Evolutionary conservation across 208 protist genomes (phyloP), one percentile per base, ranked within the genome.

Genomic region (Spongospora subterranea): DNA sequence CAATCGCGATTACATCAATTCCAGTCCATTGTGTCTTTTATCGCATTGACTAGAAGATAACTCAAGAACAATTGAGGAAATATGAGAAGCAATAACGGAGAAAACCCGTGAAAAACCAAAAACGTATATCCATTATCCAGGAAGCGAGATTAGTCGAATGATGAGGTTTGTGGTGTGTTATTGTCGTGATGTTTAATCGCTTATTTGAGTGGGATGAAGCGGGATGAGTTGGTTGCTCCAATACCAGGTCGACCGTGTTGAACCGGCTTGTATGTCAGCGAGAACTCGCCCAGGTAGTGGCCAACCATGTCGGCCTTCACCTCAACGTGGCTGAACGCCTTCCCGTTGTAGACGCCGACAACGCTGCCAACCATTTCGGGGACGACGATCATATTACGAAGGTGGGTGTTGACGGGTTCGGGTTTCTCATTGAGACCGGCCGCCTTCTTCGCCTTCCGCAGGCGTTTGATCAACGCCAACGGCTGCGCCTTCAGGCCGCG

Each of bases 241-340:
- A 99, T 97, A 99, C 99, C 99, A 92, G 98, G 98, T 92, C 98
- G 97, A 93, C 98, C 98, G 96, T 99, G 99, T 45, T 95, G 95
- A 91, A 99, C 98, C 64, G 98, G 97, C 95, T 98, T 99, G 97
- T 99, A 99, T 71, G 98, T 96, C 88, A 99, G 95, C 88, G 98
- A 98, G 96, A 99, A 99, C 96, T 99, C 99, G 91, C 97, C 98
- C n/a, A 99, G 95, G 96, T 99, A 99, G 94, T 98, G 97, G 89
- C 99, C 99, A 92, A 99, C 97, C 99, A 99, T 99, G 94, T 99
- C 98, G 92, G 98, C 96, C 95, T 99, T 99, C 94, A 99, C 60
- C 96, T 99, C 98, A 92, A 99, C 98, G 35, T 96, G 93, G 94
- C 97, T 98, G 96, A 99, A 99, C 91, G 94, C 93, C 94, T 99